These are phyloP conservation scores for Epithele typhae DNA, from an alignment of 768 basidiomycete genomes.

Conservation along the genomic window DNA sequence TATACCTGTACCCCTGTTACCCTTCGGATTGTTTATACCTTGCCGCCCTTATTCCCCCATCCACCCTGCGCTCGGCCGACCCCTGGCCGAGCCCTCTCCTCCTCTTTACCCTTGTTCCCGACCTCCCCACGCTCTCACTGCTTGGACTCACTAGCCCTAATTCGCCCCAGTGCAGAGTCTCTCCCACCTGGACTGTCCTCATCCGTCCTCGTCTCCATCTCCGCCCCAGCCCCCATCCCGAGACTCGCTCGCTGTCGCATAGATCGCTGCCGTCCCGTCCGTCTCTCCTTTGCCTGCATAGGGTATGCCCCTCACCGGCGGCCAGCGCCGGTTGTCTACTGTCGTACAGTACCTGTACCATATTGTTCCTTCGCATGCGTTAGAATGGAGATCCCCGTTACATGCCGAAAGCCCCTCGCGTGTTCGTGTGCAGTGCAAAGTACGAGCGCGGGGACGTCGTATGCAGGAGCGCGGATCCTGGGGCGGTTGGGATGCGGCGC, in stretches of 20 bases:
- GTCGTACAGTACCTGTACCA: too few relatives aligned
- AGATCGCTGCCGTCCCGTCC: not conserved
- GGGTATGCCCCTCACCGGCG: too few relatives aligned
- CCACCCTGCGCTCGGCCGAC: not conserved
- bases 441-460: too few relatives aligned
- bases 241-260: not conserved
- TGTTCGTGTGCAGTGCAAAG: too few relatives aligned
- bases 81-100: not conserved
- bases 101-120: not conserved
- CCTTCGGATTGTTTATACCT: constrained; percentile 13
- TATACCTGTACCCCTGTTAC: constrained; percentile 15
- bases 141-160: constrained; percentile 12
- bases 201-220: not conserved
- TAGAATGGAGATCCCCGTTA: too few relatives aligned
- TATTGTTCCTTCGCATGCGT: too few relatives aligned
- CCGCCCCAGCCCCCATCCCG: not conserved
- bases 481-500: too few relatives aligned
- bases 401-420: too few relatives aligned
- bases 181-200: not conserved
- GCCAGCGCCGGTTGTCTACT: too few relatives aligned
- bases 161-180: constrained; percentile 6
- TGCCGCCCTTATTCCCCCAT: not conserved
- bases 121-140: not conserved
- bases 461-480: too few relatives aligned
- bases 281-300: too few relatives aligned